These are phyloP conservation scores for Botrytis aclada DNA, from an alignment of 2,329 filamentous ascomycete species.

Conservation along the genomic window DNA sequence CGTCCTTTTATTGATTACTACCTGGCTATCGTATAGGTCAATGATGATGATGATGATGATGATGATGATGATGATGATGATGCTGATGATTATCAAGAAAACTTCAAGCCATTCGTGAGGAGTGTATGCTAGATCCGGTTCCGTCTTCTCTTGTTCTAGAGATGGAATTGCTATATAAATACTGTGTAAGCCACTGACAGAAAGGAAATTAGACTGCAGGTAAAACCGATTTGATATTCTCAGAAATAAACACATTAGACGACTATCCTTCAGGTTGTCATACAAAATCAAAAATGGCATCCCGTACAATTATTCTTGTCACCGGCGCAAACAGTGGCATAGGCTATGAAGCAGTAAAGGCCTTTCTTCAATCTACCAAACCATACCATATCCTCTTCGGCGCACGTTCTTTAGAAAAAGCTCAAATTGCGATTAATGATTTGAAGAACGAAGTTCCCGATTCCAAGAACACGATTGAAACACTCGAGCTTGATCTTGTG, in stretches of 20 bases:
- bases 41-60: too few species aligned
- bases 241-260: background rate
- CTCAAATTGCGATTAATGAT: slow-evolving; percentile 38
- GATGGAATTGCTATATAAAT: background rate
- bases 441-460: slow-evolving; percentile 38
- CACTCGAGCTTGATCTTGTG: slow-evolving; percentile 27
- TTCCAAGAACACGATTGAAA: slow-evolving; percentile 30
- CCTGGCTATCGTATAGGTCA: too few species aligned
- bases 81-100: background rate
- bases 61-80: too few species aligned
- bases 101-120: background rate
- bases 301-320: slow-evolving; percentile 37
- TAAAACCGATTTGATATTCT: background rate
- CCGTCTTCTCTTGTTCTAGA: background rate
- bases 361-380: slow-evolving; percentile 39
- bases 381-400: slow-evolving; percentile 43
- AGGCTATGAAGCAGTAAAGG: slow-evolving; percentile 43
- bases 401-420: slow-evolving; percentile 39
- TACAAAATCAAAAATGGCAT: slow-evolving; percentile 15
- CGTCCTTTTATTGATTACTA: too few species aligned
- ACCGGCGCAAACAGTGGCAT: slow-evolving; percentile 46
- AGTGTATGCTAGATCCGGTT: background rate
- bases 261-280: background rate
- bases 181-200: background rate
- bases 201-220: background rate